Evolutionary conservation across 306 rosid genomes (phyloP).

Genomic region (Pterocarpus macrocarpus): DNA sequence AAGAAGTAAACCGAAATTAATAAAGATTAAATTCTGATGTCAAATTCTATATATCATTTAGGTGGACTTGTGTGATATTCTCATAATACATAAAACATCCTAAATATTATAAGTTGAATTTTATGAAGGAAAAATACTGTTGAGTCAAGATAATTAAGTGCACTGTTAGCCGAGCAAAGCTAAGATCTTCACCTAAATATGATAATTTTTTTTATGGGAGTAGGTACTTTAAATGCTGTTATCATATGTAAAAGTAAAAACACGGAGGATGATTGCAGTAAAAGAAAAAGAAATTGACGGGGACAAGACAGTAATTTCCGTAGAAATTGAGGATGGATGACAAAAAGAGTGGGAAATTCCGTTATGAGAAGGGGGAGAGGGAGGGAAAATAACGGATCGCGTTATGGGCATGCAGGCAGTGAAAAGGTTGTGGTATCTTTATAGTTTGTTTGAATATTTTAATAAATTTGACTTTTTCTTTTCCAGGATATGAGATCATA

Average conservation of each 20-base stretch:
- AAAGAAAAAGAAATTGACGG: not conserved
- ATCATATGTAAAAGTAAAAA: no score
- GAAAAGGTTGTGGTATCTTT: conserved; percentile 40
- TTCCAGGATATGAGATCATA: conserved; percentile 44
- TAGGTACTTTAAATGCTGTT: no score
- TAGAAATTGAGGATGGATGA: not conserved
- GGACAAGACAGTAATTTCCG: conserved; percentile 43
- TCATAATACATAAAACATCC: not conserved
- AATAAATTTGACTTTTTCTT: conserved; percentile 54
- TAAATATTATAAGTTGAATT: not conserved
- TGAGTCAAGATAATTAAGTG: not conserved
- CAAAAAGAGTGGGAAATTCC: conserved; percentile 56
- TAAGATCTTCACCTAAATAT: not conserved
- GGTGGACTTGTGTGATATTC: not conserved
- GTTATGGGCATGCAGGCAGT: conserved; percentile 60
- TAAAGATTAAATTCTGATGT: no score
- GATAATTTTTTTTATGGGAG: no score
- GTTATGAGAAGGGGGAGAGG: conserved; percentile 50
- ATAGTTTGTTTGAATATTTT: conserved; percentile 12
- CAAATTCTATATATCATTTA: no score
- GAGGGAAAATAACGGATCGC: conserved; percentile 77
- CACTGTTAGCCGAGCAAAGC: not conserved
- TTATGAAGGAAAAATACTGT: not conserved
- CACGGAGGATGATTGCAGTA: no score
- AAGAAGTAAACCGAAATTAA: no score